These are phyloP conservation scores for Penicillium mononematosum DNA, from an alignment of 495 filamentous ascomycete species.

Conservation along the genomic window DNA sequence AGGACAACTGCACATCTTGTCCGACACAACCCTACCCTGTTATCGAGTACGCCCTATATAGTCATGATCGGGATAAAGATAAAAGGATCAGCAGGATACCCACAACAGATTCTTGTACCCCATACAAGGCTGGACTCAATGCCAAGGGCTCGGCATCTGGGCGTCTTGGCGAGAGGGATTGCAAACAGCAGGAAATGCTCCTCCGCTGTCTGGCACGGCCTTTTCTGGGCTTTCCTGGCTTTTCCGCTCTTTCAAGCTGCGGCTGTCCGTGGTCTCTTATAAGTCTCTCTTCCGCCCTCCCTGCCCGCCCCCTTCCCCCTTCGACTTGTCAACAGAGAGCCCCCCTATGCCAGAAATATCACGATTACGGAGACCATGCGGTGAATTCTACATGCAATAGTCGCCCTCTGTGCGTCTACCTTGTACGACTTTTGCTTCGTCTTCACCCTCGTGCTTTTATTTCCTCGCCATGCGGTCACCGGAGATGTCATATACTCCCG, in stretches of 20 bases:
- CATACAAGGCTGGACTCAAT: conserved; percentile 20
- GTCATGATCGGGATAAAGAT: neutral
- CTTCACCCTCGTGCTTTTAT: conserved; percentile 11
- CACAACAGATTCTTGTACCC: conserved; percentile 10
- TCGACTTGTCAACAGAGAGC: conserved; percentile 12
- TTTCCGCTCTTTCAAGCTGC: conserved; percentile 23
- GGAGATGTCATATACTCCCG: conserved; percentile 45
- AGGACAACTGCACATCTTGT: conserved; percentile 15
- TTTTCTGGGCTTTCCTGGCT: conserved; percentile 28
- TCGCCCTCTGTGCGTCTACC: conserved; percentile 35
- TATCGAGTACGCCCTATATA: neutral
- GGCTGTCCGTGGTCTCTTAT: conserved; percentile 16
- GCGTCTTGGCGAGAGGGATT: conserved; percentile 42
- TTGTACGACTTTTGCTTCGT: conserved; percentile 36
- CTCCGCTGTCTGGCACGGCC: conserved; percentile 32
- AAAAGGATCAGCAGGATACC: conserved; percentile 7
- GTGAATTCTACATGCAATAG: conserved; percentile 34
- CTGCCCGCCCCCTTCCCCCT: conserved; percentile 11
- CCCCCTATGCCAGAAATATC: conserved; percentile 15
- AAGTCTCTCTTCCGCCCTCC: conserved; percentile 15
- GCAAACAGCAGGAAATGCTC: conserved; percentile 28
- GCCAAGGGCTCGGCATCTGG: conserved; percentile 49
- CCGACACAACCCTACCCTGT: conserved; percentile 2
- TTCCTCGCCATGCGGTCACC: conserved; percentile 35
- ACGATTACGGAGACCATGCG: conserved; percentile 37